phyloP scores from a whole-genome alignment of 2,329 filamentous ascomycete genomes.

The Fusarium sambucinum region DNA sequence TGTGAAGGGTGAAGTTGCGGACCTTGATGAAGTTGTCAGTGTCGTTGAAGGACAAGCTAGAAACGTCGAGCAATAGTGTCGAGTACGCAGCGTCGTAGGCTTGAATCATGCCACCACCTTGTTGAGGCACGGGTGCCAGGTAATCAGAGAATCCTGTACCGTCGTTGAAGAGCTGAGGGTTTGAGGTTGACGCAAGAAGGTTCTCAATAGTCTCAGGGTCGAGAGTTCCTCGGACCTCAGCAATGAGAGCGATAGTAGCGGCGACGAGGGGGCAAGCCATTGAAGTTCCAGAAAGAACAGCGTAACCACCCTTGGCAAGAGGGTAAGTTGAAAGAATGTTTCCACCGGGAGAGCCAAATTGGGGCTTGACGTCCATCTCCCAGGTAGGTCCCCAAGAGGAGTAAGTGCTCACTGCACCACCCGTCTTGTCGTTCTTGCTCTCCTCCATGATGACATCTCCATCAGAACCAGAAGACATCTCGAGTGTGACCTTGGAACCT shows the following conservation, averaged over 20 bases:
- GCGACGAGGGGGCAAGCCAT: conserved; percentile 70
- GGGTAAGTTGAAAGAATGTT: conserved; percentile 70
- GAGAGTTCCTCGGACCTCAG: conserved; percentile 63
- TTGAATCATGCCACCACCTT: conserved; percentile 70
- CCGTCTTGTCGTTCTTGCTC: conserved; percentile 57
- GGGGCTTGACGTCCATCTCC: conserved; percentile 68
- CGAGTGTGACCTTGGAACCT: conserved; percentile 58
- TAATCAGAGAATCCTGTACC: conserved; percentile 52
- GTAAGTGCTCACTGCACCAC: conserved; percentile 65
- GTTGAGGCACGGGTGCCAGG: conserved; percentile 68
- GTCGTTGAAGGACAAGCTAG: conserved; percentile 73
- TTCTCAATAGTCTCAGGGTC: conserved; percentile 63
- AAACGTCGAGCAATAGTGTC: conserved; percentile 64
- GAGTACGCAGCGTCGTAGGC: conserved; percentile 69
- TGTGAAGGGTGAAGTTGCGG: conserved; percentile 67
- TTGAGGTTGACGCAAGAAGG: conserved; percentile 62
- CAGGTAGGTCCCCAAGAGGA: conserved; percentile 72
- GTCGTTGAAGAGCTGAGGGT: conserved; percentile 63
- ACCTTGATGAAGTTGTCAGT: conserved; percentile 65
- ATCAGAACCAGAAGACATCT: conserved; percentile 55
- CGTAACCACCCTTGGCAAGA: conserved; percentile 60
- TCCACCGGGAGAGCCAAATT: conserved; percentile 66
- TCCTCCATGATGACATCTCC: conserved; percentile 49
- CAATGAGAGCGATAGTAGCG: conserved; percentile 66
- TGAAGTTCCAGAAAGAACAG: conserved; percentile 67